Conservation (phyloP, 2,329 filamentous ascomycete species). For the Harringtonia lauricola region DNA sequence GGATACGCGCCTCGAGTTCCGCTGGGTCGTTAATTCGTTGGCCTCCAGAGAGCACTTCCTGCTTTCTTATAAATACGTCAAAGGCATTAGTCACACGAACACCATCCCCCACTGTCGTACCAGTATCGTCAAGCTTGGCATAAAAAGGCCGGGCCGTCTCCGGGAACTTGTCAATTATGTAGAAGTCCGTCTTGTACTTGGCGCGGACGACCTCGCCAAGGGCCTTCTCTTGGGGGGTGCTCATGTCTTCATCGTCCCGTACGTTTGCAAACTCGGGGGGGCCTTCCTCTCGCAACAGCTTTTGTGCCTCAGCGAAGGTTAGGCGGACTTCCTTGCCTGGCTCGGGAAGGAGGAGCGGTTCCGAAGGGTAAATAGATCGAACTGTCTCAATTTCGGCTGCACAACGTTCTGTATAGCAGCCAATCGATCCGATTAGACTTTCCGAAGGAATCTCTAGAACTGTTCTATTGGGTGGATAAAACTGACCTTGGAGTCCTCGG, state of each 20-base stretch:
- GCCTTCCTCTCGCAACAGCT: slow-evolving; percentile 65
- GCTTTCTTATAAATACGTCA: slow-evolving; percentile 85
- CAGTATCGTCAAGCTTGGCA: slow-evolving; percentile 65
- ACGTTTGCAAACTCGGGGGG: slow-evolving; percentile 56
- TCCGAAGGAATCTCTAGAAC: not conserved
- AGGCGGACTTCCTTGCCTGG: slow-evolving; percentile 65
- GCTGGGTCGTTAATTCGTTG: slow-evolving; percentile 79
- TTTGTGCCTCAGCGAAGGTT: slow-evolving; percentile 67
- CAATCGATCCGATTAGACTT: slow-evolving; percentile 6
- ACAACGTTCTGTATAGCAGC: slow-evolving; percentile 39
- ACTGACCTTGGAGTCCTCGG: slow-evolving; percentile 47
- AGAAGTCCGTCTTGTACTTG: slow-evolving; percentile 93
- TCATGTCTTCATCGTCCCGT: slow-evolving; percentile 67
- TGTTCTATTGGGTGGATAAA: not conserved
- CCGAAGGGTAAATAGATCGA: slow-evolving; percentile 63
- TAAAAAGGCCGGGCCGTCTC: slow-evolving; percentile 84
- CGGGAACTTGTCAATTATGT: slow-evolving; percentile 94
- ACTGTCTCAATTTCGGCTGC: slow-evolving; percentile 62
- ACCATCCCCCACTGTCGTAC: slow-evolving; percentile 39
- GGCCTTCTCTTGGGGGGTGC: slow-evolving; percentile 75
- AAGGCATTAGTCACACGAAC: slow-evolving; percentile 42
- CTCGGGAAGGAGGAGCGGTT: slow-evolving; percentile 65
- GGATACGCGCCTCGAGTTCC: slow-evolving; percentile 68
- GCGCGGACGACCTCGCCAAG: slow-evolving; percentile 75
- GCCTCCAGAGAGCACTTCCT: slow-evolving; percentile 86